Evolutionary conservation across 768 basidiomycete genomes (phyloP).

Genomic region (Lactarius quietus): DNA sequence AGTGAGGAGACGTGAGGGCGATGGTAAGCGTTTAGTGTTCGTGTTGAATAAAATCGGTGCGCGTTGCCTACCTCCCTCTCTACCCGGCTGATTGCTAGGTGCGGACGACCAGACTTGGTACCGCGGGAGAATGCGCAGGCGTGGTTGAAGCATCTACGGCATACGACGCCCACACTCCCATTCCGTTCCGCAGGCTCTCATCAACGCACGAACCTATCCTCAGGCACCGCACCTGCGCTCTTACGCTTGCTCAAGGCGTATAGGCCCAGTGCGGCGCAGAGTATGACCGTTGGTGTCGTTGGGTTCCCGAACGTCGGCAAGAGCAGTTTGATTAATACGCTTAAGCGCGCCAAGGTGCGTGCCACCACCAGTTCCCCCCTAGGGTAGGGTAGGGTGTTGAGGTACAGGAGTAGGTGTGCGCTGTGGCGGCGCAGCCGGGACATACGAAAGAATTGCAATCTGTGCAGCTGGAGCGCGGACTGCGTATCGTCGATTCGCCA

Average conservation of each 20-base stretch:
- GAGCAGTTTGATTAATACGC: slow-evolving; percentile 88
- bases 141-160: slow-evolving; percentile 90
- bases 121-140: slow-evolving; percentile 82
- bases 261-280: slow-evolving; percentile 60
- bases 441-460: slow-evolving; percentile 92
- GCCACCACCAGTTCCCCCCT: slow-evolving; percentile 21
- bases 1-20: slow-evolving; percentile 75
- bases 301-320: slow-evolving; percentile 99
- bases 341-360: slow-evolving; percentile 74
- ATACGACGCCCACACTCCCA: slow-evolving; percentile 88
- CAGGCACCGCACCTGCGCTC: slow-evolving; percentile 69
- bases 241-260: slow-evolving; percentile 82
- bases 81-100: too few relatives aligned
- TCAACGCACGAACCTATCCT: slow-evolving; percentile 79
- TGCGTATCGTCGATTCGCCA: slow-evolving; percentile 92
- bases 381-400: too few relatives aligned
- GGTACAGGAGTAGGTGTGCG: too few relatives aligned
- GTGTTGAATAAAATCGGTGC: slow-evolving; percentile 96
- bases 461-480: slow-evolving; percentile 86
- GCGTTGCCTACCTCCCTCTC: slow-evolving; percentile 32
- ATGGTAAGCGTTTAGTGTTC: slow-evolving; percentile 90
- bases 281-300: slow-evolving; percentile 84
- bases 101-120: slow-evolving; percentile 95
- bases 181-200: slow-evolving; percentile 78
- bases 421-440: slow-evolving; percentile 91